Evolutionary conservation across 805 yeast genomes (phyloP).

Genomic region (Lipomyces orientalis): DNA sequence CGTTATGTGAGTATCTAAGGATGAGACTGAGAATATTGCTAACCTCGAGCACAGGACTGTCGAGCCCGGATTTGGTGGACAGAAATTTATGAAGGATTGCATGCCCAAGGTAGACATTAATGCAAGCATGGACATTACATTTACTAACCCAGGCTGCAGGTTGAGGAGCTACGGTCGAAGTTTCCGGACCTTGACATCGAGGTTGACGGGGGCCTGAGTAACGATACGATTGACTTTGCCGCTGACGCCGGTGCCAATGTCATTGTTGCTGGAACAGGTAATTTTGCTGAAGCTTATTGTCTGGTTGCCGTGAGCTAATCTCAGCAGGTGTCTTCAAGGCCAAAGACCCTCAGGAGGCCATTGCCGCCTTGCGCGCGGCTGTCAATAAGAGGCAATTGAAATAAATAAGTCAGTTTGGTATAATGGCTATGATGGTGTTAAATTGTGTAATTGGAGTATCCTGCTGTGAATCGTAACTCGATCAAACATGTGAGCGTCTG

Average conservation of each 20-base stretch:
- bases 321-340: constrained; percentile 82
- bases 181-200: constrained; percentile 86
- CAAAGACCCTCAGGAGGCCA: constrained; percentile 75
- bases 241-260: constrained; percentile 99
- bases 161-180: constrained; percentile 69
- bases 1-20: constrained; percentile 61
- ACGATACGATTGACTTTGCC: constrained; percentile 80
- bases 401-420: background rate
- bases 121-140: background rate
- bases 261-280: constrained; percentile 84
- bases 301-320: background rate
- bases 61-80: constrained; percentile 99
- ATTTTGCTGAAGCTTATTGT: background rate
- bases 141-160: constrained; percentile 16
- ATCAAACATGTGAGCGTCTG: too few relatives aligned
- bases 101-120: constrained; percentile 74
- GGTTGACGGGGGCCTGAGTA: constrained; percentile 96
- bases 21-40: background rate
- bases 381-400: constrained; percentile 51
- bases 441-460: background rate
- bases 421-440: too few relatives aligned
- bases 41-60: constrained; percentile 59
- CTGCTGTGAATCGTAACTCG: too few relatives aligned
- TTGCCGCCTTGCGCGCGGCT: constrained; percentile 65
- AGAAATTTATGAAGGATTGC: constrained; percentile 92